Evolutionary conservation across 805 yeast species (phyloP), one percentile per base, ranked within the genome.

Genomic region (Saccharomycopsis sp.): DNA sequence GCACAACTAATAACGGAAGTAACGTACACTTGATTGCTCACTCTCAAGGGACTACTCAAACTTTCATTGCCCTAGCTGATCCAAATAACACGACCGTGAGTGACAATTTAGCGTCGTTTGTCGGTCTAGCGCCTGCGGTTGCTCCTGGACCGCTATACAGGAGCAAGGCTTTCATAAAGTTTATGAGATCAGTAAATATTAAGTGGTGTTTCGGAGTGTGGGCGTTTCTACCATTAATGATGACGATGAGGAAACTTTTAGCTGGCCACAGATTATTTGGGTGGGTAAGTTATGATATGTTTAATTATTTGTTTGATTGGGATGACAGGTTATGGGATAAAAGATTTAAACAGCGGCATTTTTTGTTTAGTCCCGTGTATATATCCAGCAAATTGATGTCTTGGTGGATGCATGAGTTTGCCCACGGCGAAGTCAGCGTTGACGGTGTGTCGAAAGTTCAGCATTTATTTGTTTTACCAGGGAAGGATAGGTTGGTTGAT

Each of bases 41-140:
- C 59, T 85, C 95, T 13, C 97, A 93, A 63, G 97, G 97, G 1
- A 88, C 96, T 1, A 78, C 96, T 0, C 96, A 89, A 60, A 71
- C 83, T 0, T 82, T 87, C 44, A 64, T 84, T 55, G 75, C 87
- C 39, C 65, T 93, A 28, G 19, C 28, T 7, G 13, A 7, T 13
- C 19, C 26, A 36, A 39, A 21, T 28, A 34, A 58, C 24, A 68
- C 74, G 42, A 60, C 62, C 13, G 53, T 76, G 31, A 76, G 77
- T 38, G 62, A 66, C 3, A 79, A 77, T 50, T 60, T 90, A 16
- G 80, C 79, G 44, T 71, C 74, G 43, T 85, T 86, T 56, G 68
- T 85, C 23, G 85, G 90, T 0, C 63, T 90, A 43, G 85, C 97
- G 0, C 97, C 98, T 0, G 97, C 97, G 0, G 80, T 88, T 2